phyloP scores from a whole-genome alignment of 192 early-diverging fungal genomes.

The Phlyctochytrium arcticum region DNA sequence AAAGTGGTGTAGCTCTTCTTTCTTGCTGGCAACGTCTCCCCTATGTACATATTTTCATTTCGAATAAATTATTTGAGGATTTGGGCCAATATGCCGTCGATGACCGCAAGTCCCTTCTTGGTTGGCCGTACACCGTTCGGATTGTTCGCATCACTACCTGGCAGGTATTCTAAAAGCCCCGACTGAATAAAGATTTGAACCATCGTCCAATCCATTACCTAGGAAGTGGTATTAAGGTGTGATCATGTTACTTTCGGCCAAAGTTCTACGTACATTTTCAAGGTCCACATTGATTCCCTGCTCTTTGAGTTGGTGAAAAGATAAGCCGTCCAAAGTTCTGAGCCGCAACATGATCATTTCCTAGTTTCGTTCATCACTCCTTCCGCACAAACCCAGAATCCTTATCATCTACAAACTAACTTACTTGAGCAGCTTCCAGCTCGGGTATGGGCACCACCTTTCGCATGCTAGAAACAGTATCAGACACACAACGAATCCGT shows the following conservation, averaged over 20 bases:
- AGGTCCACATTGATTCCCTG: no score
- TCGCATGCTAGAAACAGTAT: background rate
- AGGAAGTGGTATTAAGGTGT: no score
- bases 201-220: background rate
- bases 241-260: no score
- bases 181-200: background rate
- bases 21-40: background rate
- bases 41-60: background rate
- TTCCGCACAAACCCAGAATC: no score
- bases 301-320: background rate
- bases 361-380: no score
- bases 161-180: no score
- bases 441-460: conserved; percentile 1
- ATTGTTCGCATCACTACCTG: no score
- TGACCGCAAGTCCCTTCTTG: conserved; percentile 8
- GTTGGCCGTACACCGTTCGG: background rate
- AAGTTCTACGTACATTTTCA: no score
- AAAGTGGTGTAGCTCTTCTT: background rate
- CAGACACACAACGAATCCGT: background rate
- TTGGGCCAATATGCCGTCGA: conserved; percentile 10
- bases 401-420: no score
- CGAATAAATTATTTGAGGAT: background rate
- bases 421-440: background rate
- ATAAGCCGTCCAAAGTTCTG: conserved; percentile 10
- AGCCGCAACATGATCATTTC: conserved; percentile 10